Percentiles rank a stretch among this genome's conserved stretches.
Conservation (phyloP, 768 basidiomycete species). For the Mycena filopes region DNA sequence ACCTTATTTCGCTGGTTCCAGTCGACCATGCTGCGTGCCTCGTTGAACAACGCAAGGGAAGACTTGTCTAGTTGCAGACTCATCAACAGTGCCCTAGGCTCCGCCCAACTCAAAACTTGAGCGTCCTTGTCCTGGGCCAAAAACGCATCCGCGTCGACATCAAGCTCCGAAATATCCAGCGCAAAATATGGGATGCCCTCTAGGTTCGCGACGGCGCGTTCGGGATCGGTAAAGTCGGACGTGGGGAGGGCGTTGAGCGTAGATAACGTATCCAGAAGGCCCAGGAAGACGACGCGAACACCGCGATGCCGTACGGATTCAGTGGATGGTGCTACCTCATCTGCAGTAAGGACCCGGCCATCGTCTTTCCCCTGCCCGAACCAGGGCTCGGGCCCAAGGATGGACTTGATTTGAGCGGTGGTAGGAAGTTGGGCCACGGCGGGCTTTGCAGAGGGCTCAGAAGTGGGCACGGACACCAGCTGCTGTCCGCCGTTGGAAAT, state of each 20-base stretch:
- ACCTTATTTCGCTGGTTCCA: constrained; percentile 95
- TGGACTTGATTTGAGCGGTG: constrained; percentile 67
- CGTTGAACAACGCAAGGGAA: constrained; percentile 80
- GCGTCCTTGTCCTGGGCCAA: constrained; percentile 54
- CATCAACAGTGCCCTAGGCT: constrained; percentile 68
- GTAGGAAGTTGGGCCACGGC: constrained; percentile 67
- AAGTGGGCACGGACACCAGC: constrained; percentile 55
- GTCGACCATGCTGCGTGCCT: constrained; percentile 84
- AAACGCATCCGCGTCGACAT: constrained; percentile 49
- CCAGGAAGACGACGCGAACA: constrained; percentile 79
- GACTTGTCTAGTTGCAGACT: constrained; percentile 61
- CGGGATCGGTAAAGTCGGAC: constrained; percentile 69
- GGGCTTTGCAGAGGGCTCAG: constrained; percentile 43
- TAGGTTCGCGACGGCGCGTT: constrained; percentile 64
- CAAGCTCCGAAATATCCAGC: constrained; percentile 71
- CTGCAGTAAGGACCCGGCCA: constrained; percentile 45
- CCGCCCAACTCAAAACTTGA: constrained; percentile 64
- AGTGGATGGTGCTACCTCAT: constrained; percentile 47
- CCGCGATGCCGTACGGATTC: constrained; percentile 72
- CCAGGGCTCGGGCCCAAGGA: constrained; percentile 75
- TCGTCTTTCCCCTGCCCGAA: constrained; percentile 75
- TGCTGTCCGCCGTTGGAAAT: constrained; percentile 81
- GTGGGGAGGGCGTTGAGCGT: constrained; percentile 67
- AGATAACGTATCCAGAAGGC: constrained; percentile 58
- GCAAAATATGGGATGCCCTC: constrained; percentile 90